Conservation (phyloP, 2,329 filamentous ascomycete species). For the Fusarium ramigenum region DNA sequence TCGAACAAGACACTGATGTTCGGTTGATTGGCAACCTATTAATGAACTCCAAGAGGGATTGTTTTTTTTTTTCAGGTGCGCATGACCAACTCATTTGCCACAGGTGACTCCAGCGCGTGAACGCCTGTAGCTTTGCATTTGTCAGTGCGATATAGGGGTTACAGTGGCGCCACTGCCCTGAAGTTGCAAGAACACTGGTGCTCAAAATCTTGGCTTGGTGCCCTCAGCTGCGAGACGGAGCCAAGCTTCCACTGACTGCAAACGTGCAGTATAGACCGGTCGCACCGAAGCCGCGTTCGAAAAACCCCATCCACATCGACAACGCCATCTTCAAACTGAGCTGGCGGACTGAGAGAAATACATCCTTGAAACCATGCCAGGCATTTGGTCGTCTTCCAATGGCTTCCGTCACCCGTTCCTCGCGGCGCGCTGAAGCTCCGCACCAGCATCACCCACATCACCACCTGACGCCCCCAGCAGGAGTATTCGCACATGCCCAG, state of each 20-base stretch:
- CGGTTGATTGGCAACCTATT: neutral
- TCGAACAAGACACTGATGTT: neutral
- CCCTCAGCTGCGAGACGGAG: neutral
- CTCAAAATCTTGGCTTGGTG: conserved; percentile 22
- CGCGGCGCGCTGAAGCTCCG: conserved; percentile 59
- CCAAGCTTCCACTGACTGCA: conserved; percentile 30
- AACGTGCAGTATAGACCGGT: conserved; percentile 28
- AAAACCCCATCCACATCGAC: conserved; percentile 43
- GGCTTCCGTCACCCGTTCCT: conserved; percentile 63
- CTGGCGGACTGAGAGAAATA: conserved; percentile 31
- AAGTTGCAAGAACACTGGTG: conserved; percentile 7
- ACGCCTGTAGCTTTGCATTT: conserved; percentile 14
- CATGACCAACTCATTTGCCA: neutral
- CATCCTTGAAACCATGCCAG: conserved; percentile 50
- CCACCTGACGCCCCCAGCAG: conserved; percentile 44
- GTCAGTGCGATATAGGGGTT: conserved; percentile 15
- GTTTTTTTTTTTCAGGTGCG: neutral
- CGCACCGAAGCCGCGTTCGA: conserved; percentile 39
- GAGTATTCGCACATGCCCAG: conserved; percentile 45
- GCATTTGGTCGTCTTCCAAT: conserved; percentile 52
- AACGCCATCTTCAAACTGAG: conserved; percentile 42
- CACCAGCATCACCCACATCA: conserved; percentile 50
- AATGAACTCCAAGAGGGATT: neutral
- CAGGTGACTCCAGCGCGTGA: conserved; percentile 11
- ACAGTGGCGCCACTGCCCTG: conserved; percentile 17